Conservation (phyloP, 345 rosid species). For the Cardiospermum halicacabum region DNA sequence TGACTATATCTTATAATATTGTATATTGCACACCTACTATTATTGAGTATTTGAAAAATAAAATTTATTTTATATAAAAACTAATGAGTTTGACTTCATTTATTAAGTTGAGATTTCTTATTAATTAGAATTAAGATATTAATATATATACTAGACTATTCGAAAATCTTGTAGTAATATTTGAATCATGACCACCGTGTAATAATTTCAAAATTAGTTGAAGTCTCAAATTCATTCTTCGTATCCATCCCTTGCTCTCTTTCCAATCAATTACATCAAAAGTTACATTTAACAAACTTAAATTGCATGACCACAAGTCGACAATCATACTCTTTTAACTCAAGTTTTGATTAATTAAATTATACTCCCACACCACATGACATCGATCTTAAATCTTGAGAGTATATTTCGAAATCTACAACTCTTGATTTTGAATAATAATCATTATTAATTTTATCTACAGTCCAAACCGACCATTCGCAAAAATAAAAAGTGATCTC, state of each 20-base stretch:
- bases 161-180: background rate
- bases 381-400: background rate
- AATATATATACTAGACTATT: no score
- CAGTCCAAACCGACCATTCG: background rate
- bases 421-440: background rate
- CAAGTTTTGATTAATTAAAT: background rate
- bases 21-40: background rate
- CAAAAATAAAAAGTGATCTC: no score
- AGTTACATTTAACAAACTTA: background rate
- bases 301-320: background rate
- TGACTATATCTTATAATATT: background rate
- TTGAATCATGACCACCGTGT: no score
- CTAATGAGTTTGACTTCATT: no score
- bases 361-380: background rate
- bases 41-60: background rate
- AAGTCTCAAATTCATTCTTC: background rate
- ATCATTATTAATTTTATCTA: background rate
- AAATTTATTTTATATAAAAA: no score
- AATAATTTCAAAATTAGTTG: background rate
- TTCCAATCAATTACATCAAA: background rate
- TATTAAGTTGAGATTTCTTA: no score
- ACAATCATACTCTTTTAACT: background rate
- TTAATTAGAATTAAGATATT: no score
- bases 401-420: conserved; percentile 21
- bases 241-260: no score